phyloP scores from a whole-genome alignment of 495 filamentous ascomycete genomes.

The Cudoniella acicularis region DNA sequence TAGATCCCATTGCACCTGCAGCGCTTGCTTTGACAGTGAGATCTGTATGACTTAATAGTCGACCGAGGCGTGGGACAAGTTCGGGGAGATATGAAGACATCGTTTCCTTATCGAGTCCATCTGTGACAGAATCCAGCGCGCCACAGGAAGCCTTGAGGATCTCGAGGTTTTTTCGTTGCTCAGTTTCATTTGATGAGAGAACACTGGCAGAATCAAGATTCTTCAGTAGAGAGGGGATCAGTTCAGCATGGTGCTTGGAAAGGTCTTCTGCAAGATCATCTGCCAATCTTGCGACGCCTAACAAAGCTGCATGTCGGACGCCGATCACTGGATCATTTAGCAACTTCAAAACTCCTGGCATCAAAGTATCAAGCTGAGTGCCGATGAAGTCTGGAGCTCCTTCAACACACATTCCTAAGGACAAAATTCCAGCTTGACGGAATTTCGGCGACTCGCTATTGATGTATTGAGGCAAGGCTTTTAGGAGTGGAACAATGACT shows the following conservation, averaged over 20 bases:
- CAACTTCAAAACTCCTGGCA: slow-evolving; percentile 81
- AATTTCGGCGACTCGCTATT: slow-evolving; percentile 66
- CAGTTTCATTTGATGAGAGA: slow-evolving; percentile 40
- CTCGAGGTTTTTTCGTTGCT: slow-evolving; percentile 67
- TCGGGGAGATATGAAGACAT: slow-evolving; percentile 76
- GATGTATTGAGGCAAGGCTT: slow-evolving; percentile 77
- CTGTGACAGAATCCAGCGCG: slow-evolving; percentile 86
- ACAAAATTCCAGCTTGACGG: slow-evolving; percentile 85
- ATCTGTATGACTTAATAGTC: slow-evolving; percentile 76
- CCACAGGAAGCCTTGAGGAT: slow-evolving; percentile 87
- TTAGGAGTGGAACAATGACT: slow-evolving; percentile 88
- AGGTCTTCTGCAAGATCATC: slow-evolving; percentile 92
- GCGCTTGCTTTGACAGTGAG: slow-evolving; percentile 86
- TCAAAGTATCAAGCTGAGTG: slow-evolving; percentile 79
- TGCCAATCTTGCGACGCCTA: slow-evolving; percentile 81
- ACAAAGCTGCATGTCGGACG: slow-evolving; percentile 81
- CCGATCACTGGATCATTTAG: slow-evolving; percentile 76
- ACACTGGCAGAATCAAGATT: slow-evolving; percentile 77
- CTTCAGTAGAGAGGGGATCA: slow-evolving; percentile 80
- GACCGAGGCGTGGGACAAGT: slow-evolving; percentile 77
- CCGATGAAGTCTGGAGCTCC: slow-evolving; percentile 95
- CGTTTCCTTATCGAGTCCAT: slow-evolving; percentile 80
- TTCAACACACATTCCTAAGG: slow-evolving; percentile 91
- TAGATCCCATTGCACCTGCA: slow-evolving; percentile 83
- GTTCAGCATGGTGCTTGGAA: slow-evolving; percentile 70